Percentiles rank a stretch among this genome's conserved stretches.
phyloP scores from a whole-genome alignment of 2,329 filamentous ascomycete genomes.

The Byssoonygena ceratinophila region DNA sequence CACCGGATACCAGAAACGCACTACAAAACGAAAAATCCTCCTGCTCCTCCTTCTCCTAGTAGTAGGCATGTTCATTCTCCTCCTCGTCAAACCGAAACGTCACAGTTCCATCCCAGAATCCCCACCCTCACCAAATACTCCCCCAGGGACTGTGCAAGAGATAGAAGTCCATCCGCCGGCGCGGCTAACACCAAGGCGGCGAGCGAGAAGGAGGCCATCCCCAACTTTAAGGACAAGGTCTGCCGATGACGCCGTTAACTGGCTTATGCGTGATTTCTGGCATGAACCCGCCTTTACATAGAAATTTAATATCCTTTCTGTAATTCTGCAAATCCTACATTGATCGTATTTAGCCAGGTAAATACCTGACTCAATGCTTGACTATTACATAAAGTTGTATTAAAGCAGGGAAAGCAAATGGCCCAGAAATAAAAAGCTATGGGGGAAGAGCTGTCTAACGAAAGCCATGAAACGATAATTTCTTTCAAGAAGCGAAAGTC shows the following conservation, averaged over 20 bases:
- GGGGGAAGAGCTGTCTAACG: too few relatives aligned
- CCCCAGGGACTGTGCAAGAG: conserved; percentile 4
- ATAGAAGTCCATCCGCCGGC: conserved; percentile 13
- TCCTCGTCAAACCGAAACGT: conserved; percentile 66
- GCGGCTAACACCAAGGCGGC: not conserved
- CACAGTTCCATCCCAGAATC: conserved; percentile 21
- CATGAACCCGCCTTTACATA: not conserved
- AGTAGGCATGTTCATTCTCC: conserved; percentile 72
- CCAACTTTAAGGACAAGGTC: not conserved
- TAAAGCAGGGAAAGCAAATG: too few relatives aligned
- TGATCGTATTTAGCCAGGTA: not conserved
- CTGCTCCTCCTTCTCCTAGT: conserved; percentile 77
- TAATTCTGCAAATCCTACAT: not conserved
- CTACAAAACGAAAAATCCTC: conserved; percentile 86
- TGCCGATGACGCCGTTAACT: not conserved
- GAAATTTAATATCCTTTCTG: not conserved
- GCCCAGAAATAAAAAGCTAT: too few relatives aligned
- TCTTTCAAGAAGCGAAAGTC: too few relatives aligned
- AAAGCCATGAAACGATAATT: too few relatives aligned
- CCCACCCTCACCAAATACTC: conserved; percentile 21
- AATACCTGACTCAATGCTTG: not conserved
- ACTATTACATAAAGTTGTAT: too few relatives aligned
- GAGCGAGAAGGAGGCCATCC: conserved; percentile 3
- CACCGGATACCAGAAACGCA: conserved; percentile 76
- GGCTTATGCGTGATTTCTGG: not conserved